Base-by-base conservation (phyloP, 352 stramenopile species). In the Stramenopiles sp. region DNA sequence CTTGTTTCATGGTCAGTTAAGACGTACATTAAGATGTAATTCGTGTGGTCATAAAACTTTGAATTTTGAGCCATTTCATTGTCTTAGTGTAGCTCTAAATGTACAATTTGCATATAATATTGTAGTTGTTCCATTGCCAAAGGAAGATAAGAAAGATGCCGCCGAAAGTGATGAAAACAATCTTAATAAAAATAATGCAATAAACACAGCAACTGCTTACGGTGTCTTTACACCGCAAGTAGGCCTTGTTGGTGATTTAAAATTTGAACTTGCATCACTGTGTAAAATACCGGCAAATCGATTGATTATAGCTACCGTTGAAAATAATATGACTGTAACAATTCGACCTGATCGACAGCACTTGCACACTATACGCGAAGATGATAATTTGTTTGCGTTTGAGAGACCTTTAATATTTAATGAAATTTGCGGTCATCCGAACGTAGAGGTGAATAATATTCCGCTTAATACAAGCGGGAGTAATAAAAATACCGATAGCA, bases 1-100 rank as follows among this genome's bases (percentile, higher is more conserved):
- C 63, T 84, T 90, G 43, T 89, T 90, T 76, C 86, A 90, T 79
- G 87, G 87, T 27, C 87, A 91, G 81, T 83, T 89, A 30, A 84
- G 86, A 32, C 87, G 86, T 30, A 82, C 84, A 31, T 81, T 88
- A 1, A 78, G 79, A 38, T 91, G 87, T 79, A 31, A 73, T 13
- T 77, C 82, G 20, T 91, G 87, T 80, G 80, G 82, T 63, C 83
- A 85, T 53, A 81, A 84, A 82, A 73, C 78, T 63, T 77, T 80
- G 43, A 53, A 81, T 23, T 87, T 87, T 78, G 84, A 87, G 74
- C 80, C 83, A 7, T 87, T 87, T 78, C 85, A 83, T 78, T 83
- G 81, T 78, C 74, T 87, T 43, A 84, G 79, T 30, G 73, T 87
- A 23, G 83, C 84, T 31, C 83, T 87, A 20, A 31, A 76, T 13